Base-by-base conservation (phyloP, 2,329 filamentous ascomycete species). In the Alternaria incomplexa region DNA sequence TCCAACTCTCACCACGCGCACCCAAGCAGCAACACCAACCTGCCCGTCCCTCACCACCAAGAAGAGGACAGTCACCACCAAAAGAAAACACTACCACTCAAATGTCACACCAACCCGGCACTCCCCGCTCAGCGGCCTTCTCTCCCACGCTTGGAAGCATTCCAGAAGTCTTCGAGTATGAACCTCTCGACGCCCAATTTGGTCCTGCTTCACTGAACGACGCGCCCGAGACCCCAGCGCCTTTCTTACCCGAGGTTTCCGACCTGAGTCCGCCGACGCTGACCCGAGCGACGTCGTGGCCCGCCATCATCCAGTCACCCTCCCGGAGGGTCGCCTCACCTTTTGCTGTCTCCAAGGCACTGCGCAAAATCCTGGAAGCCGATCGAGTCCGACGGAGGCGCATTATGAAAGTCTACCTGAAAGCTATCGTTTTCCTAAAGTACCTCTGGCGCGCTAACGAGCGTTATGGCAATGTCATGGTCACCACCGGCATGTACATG, bases 71-170 rank as follows among this genome's bases (percentile, higher is more conserved):
- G 25, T 51, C 56, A 32, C 25, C 56, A 17, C 46, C 62, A 44
- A 46, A 58, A 36, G 43, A 66, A 45, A 61, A 48, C 10, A 26
- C 52, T 25, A 45, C 59, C 40, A 22, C 52, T 17, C 58, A 58
- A 10, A 73, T 73, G 71, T 67, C 71, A 15, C 61, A 62, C 13
- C 59, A 54, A 23, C 50, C 47, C 12, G 63, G 62, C n/a, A 63
- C 59, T n/a, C 67, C 71, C 10, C 64, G 70, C 26, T 68, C 70
- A 25, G 60, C 67, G 11, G 56, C 63, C 17, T 73, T 72, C 22
- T 64, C 71, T n/a, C 71, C 71, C 10, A 73, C 71, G n/a, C 65
- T 73, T 22, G 67, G 66, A 17, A 71, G 70, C 63, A 73, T 73
- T 47, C 66, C 64, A 44, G 71, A 73, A 56, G 70, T 71, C 43